Percentiles rank a stretch among this genome's conserved stretches.
These are phyloP conservation scores for Aureobasidium sp. DNA, from an alignment of 2,329 filamentous ascomycete species.

Conservation along the genomic window DNA sequence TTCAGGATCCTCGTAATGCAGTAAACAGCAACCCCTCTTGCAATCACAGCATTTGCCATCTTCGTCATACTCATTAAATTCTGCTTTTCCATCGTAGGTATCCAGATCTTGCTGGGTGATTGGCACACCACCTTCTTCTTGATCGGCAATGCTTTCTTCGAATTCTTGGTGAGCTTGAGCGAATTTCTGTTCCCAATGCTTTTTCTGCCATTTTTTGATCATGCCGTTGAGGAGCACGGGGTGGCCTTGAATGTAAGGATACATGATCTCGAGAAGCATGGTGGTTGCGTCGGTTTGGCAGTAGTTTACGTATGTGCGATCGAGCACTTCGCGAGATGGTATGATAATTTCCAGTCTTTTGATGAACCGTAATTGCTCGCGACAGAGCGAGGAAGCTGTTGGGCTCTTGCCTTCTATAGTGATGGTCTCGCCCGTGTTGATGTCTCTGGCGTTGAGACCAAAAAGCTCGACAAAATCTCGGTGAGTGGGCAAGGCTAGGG, in stretches of 20 bases:
- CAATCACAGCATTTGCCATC: neutral
- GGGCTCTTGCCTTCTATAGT: neutral
- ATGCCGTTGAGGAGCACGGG: constrained; percentile 22
- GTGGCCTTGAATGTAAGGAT: constrained; percentile 21
- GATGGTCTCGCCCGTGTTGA: neutral
- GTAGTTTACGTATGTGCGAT: neutral
- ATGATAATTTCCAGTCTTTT: constrained; percentile 19
- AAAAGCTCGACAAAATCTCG: constrained; percentile 22
- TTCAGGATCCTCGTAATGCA: neutral
- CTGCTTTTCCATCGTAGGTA: neutral
- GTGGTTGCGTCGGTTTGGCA: constrained; percentile 23
- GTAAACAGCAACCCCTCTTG: neutral
- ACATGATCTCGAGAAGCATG: constrained; percentile 22
- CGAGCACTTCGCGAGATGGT: constrained; percentile 4
- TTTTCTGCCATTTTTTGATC: constrained; percentile 22
- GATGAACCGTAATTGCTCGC: constrained; percentile 16
- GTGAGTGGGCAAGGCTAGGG: constrained; percentile 20
- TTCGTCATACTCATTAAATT: neutral
- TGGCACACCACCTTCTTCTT: neutral
- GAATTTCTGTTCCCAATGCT: constrained; percentile 16
- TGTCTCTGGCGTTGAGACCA: constrained; percentile 15
- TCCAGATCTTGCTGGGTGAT: neutral
- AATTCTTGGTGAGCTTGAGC: neutral
- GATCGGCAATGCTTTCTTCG: neutral
- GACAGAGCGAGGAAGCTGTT: constrained; percentile 5